A percentile compares a stretch with the other conserved stretches of the same genome.
Evolutionary conservation across 2,329 filamentous ascomycete species (phyloP).

Genomic region (Periconia sp.): DNA sequence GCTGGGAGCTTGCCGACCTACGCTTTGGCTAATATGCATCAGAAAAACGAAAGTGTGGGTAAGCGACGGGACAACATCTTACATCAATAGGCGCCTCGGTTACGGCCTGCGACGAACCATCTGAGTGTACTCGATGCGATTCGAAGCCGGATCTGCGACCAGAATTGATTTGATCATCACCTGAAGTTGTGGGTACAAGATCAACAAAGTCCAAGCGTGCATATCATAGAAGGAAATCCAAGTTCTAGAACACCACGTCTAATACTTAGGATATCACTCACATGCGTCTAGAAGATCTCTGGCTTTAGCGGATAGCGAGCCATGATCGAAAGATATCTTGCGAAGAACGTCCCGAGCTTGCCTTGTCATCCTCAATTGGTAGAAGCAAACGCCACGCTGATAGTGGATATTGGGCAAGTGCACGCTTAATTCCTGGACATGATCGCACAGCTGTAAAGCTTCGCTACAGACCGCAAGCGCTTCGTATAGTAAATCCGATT

Average conservation of each 20-base stretch:
- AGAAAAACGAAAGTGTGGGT: background rate
- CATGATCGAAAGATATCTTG: conserved; percentile 9
- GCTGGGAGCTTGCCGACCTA: conserved; percentile 24
- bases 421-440: conserved; percentile 18
- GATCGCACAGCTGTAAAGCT: conserved; percentile 30
- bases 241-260: too few relatives aligned
- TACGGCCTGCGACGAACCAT: conserved; percentile 20
- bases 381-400: conserved; percentile 26
- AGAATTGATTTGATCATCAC: conserved; percentile 19
- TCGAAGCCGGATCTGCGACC: conserved; percentile 32
- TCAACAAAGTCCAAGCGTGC: too few relatives aligned
- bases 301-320: conserved; percentile 13
- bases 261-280: background rate
- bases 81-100: conserved; percentile 16
- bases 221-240: too few relatives aligned
- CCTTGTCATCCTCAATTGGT: conserved; percentile 23
- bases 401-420: conserved; percentile 29
- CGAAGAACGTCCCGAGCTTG: conserved; percentile 25
- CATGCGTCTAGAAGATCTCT: conserved; percentile 16
- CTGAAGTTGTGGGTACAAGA: too few relatives aligned
- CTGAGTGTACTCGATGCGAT: conserved; percentile 22
- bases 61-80: background rate
- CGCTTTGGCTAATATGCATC: conserved; percentile 17
- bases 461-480: conserved; percentile 36
- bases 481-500: conserved; percentile 26